These are phyloP conservation scores for Plenodomus tracheiphilus DNA, from an alignment of 2,329 filamentous ascomycete species.

Conservation along the genomic window DNA sequence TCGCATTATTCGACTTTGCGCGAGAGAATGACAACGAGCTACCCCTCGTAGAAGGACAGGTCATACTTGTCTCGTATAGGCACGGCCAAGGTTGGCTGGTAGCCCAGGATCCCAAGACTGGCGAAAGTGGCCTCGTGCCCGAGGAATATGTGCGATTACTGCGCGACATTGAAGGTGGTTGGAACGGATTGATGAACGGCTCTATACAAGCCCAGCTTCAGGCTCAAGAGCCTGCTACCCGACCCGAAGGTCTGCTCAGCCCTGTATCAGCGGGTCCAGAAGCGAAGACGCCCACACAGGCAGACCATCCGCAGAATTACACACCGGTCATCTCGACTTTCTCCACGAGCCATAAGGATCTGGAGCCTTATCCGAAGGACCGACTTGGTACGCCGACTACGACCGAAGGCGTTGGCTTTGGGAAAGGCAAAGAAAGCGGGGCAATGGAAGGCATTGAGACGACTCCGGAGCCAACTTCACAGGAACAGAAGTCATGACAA, in stretches of 20 bases:
- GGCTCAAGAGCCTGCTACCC: conserved; percentile 20
- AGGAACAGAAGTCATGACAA: conserved; percentile 15
- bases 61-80: conserved; percentile 94
- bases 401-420: conserved; percentile 25
- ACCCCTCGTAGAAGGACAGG: conserved; percentile 88
- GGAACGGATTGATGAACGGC: conserved; percentile 53
- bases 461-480: conserved; percentile 16
- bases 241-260: conserved; percentile 36
- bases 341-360: conserved; percentile 56
- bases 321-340: conserved; percentile 56
- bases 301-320: conserved; percentile 39
- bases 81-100: conserved; percentile 98
- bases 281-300: conserved; percentile 46
- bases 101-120: conserved; percentile 91
- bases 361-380: conserved; percentile 51
- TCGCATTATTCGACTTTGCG: conserved; percentile 93
- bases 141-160: conserved; percentile 94
- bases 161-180: conserved; percentile 88
- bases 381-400: conserved; percentile 44
- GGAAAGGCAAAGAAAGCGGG: conserved; percentile 23
- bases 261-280: conserved; percentile 41
- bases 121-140: conserved; percentile 90
- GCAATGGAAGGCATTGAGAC: conserved; percentile 34
- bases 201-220: conserved; percentile 19
- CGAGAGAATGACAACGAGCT: conserved; percentile 97